Conservation (phyloP, 495 filamentous ascomycete species). For the Aspergillus leporis region DNA sequence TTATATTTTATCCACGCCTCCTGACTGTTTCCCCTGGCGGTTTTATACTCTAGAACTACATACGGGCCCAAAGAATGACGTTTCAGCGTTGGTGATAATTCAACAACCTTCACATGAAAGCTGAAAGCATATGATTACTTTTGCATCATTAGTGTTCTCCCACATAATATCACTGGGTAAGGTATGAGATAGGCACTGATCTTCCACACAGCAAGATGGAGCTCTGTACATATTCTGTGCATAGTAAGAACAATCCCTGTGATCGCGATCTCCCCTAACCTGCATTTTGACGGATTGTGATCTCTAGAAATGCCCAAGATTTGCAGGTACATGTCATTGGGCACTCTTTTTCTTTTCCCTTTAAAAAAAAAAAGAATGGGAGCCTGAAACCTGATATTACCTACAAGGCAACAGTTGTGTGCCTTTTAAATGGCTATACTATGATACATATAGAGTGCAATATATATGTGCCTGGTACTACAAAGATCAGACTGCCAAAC, state of each 20-base stretch:
- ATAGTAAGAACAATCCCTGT: not conserved
- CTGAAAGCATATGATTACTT: not conserved
- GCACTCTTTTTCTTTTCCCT: too few relatives aligned
- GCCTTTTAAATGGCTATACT: not conserved
- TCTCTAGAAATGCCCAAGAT: too few relatives aligned
- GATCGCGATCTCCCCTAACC: not conserved
- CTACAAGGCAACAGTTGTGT: not conserved
- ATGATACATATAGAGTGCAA: not conserved
- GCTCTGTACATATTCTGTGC: not conserved
- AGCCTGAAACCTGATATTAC: not conserved
- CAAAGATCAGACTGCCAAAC: not conserved
- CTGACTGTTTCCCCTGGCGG: constrained; percentile 4
- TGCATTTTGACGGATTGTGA: too few relatives aligned
- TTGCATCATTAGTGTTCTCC: not conserved
- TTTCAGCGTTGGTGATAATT: not conserved
- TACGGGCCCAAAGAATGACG: not conserved
- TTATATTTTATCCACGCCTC: constrained; percentile 17
- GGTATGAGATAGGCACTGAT: not conserved
- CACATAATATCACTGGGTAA: not conserved
- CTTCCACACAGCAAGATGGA: not conserved
- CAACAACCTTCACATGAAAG: not conserved
- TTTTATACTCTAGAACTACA: not conserved
- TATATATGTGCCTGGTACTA: not conserved
- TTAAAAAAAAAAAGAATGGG: too few relatives aligned
- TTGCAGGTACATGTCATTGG: too few relatives aligned